phyloP scores from a whole-genome alignment of 108 stramenopile genomes.

The Epithemia pelagica region DNA sequence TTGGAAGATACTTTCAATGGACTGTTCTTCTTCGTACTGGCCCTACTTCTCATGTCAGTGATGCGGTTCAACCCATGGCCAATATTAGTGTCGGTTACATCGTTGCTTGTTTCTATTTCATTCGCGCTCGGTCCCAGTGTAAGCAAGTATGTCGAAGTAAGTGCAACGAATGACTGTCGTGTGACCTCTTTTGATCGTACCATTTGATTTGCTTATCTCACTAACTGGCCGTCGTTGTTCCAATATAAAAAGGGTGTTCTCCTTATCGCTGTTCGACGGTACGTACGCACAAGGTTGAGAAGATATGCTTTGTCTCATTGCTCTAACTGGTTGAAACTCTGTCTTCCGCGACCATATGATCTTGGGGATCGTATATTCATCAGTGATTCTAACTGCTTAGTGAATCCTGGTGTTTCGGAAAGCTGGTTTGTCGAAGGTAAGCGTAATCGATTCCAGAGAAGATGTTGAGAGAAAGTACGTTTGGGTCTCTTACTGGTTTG shows the following conservation, averaged over 20 bases:
- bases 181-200: neutral
- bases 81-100: constrained; percentile 57
- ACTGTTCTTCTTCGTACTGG: constrained; percentile 46
- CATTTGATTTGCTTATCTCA: neutral
- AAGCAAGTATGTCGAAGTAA: constrained; percentile 56
- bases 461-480: no score
- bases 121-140: constrained; percentile 67
- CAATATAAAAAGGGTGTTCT: neutral
- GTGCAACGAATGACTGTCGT: no score
- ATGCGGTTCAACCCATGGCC: constrained; percentile 68
- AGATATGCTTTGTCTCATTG: no score
- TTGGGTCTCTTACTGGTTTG: no score
- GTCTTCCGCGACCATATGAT: constrained; percentile 50
- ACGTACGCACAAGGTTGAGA: no score
- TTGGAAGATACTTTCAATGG: constrained; percentile 54
- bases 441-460: neutral
- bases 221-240: neutral
- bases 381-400: constrained; percentile 15
- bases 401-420: constrained; percentile 23
- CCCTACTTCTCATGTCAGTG: constrained; percentile 35
- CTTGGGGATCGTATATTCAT: constrained; percentile 77
- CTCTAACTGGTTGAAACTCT: no score
- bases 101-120: constrained; percentile 57
- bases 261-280: constrained; percentile 16
- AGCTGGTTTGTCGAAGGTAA: constrained; percentile 75